phyloP scores from a whole-genome alignment of 2,329 filamentous ascomycete genomes.

The Nothopassalora personata region DNA sequence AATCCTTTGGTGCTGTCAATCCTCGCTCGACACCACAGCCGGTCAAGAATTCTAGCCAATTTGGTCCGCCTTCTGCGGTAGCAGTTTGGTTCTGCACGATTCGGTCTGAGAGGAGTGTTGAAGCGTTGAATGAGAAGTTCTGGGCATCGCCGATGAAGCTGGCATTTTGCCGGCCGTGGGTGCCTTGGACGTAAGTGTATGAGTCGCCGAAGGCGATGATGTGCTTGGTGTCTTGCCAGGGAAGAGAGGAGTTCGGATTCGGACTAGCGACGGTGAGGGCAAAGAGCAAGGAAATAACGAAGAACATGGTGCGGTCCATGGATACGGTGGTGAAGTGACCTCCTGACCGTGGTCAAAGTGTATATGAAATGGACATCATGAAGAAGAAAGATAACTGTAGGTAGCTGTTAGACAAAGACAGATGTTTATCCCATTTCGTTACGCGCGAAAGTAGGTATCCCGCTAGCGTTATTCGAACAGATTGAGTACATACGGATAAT shows the following conservation, averaged over 20 bases:
- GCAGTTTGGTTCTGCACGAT: slow-evolving; percentile 49
- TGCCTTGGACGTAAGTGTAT: slow-evolving; percentile 47
- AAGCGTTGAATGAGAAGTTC: slow-evolving; percentile 43
- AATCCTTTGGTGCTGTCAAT: not conserved
- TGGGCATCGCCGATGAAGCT: slow-evolving; percentile 52
- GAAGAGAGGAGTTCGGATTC: not conserved
- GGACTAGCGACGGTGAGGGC: not conserved
- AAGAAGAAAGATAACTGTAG: too few species aligned
- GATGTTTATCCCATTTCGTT: too few species aligned
- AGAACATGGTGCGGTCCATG: not conserved
- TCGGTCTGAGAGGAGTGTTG: slow-evolving; percentile 42
- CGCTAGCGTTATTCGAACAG: too few species aligned
- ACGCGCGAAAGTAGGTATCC: too few species aligned
- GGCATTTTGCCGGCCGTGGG: slow-evolving; percentile 46
- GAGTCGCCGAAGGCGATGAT: slow-evolving; percentile 42
- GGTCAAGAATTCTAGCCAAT: slow-evolving; percentile 53
- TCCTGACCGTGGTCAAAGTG: too few species aligned
- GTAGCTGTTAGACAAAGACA: too few species aligned
- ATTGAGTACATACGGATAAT: not conserved
- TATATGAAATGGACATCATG: too few species aligned
- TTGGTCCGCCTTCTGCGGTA: slow-evolving; percentile 50
- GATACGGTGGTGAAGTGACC: too few species aligned
- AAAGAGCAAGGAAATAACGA: not conserved
- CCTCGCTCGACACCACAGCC: slow-evolving; percentile 40
- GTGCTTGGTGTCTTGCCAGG: slow-evolving; percentile 15